These are phyloP conservation scores for Periconia digitata DNA, from an alignment of 2,329 filamentous ascomycete genomes.

Conservation along the genomic window DNA sequence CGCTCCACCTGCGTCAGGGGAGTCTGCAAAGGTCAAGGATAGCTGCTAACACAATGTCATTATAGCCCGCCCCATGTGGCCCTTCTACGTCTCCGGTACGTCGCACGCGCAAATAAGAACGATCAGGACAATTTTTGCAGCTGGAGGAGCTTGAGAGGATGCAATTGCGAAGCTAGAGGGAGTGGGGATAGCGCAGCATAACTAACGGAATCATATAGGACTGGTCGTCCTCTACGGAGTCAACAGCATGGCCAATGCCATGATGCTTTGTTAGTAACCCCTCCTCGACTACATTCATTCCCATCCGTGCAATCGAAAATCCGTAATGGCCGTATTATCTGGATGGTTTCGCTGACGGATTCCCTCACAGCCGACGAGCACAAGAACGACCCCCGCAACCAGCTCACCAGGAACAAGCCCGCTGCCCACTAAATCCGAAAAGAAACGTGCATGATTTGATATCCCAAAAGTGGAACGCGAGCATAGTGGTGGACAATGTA, in stretches of 20 bases:
- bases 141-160: background rate
- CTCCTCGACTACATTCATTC: background rate
- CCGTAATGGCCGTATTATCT: background rate
- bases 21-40: conserved; percentile 1
- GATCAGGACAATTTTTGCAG: background rate
- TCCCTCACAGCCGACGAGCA: conserved; percentile 74
- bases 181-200: conserved; percentile 1
- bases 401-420: conserved; percentile 43
- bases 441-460: conserved; percentile 13
- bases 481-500: conserved; percentile 35
- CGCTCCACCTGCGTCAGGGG: conserved; percentile 4
- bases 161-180: conserved; percentile 2
- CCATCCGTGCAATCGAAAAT: background rate
- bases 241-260: conserved; percentile 76
- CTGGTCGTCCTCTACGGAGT: conserved; percentile 86
- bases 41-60: conserved; percentile 34
- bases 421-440: conserved; percentile 31
- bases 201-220: conserved; percentile 55
- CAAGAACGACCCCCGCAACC: conserved; percentile 97
- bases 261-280: conserved; percentile 72
- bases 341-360: conserved; percentile 19
- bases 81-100: conserved; percentile 95
- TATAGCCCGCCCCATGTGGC: conserved; percentile 84
- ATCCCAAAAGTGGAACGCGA: conserved; percentile 15
- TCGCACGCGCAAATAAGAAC: conserved; percentile 20